These are phyloP conservation scores for Ashbya aceris DNA, from an alignment of 1,139 yeast species.

Conservation along the genomic window DNA sequence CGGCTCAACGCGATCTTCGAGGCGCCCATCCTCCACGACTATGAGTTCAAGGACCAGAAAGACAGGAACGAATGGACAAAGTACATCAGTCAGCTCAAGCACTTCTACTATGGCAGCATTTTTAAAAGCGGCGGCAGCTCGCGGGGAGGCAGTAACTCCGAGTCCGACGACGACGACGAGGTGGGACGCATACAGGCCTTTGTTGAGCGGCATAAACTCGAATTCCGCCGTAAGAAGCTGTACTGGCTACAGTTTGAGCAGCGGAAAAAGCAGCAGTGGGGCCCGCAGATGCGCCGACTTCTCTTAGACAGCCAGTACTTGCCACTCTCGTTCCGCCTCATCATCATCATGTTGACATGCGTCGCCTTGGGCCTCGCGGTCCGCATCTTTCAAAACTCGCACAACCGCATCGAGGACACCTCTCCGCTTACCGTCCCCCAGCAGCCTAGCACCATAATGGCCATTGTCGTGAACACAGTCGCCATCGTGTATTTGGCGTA, in stretches of 20 bases:
- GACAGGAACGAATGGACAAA: constrained; percentile 27
- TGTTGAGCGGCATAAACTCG: constrained; percentile 7
- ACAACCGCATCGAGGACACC: constrained; percentile 16
- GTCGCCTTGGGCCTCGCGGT: constrained; percentile 62
- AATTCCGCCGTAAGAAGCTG: constrained; percentile 16
- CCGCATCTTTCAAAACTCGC: constrained; percentile 48
- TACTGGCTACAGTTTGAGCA: constrained; percentile 29
- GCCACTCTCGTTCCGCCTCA: constrained; percentile 65
- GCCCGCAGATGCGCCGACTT: constrained; percentile 49
- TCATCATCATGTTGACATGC: constrained; percentile 52
- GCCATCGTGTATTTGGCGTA: constrained; percentile 72
- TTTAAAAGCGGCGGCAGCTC: not conserved
- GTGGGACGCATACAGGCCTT: constrained; percentile 8
- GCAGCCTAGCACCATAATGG: constrained; percentile 89
- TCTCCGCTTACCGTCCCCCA: constrained; percentile 47
- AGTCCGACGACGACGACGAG: constrained; percentile 4
- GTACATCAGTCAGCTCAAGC: constrained; percentile 22
- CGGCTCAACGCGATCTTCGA: constrained; percentile 48
- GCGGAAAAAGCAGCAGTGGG: constrained; percentile 55
- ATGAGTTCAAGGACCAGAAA: constrained; percentile 23
- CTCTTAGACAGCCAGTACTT: constrained; percentile 70
- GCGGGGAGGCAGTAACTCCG: not conserved
- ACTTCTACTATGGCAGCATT: constrained; percentile 19
- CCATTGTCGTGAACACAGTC: constrained; percentile 70
- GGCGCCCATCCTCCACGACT: constrained; percentile 29